A percentile compares a stretch with the other conserved stretches of the same genome.
These are phyloP conservation scores for Stagonosporopsis rhizophila DNA, from an alignment of 2,329 filamentous ascomycete species.

Conservation along the genomic window DNA sequence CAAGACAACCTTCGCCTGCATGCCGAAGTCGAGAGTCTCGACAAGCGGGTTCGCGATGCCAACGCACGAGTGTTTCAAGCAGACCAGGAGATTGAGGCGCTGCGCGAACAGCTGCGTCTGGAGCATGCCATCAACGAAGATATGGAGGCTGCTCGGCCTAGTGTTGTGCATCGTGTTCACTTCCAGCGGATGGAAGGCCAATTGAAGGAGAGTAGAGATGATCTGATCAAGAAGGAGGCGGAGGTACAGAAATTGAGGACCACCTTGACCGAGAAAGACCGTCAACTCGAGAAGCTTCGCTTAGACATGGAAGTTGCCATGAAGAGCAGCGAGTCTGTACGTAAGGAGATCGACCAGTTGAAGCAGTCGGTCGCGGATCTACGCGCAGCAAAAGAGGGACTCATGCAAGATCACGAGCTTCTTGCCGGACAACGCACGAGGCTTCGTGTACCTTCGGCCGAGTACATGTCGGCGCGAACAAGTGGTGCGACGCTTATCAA, in stretches of 20 bases:
- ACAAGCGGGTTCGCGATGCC: conserved; percentile 40
- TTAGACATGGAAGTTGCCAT: conserved; percentile 28
- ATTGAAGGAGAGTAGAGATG: conserved; percentile 34
- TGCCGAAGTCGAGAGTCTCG: conserved; percentile 35
- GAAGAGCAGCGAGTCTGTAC: conserved; percentile 26
- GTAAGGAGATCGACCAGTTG: conserved; percentile 38
- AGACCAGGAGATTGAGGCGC: conserved; percentile 32
- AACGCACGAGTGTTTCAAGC: conserved; percentile 37
- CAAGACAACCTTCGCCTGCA: conserved; percentile 45
- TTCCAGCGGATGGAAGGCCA: conserved; percentile 45
- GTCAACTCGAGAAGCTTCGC: conserved; percentile 27
- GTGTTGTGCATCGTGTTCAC: conserved; percentile 42
- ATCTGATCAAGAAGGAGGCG: conserved; percentile 28
- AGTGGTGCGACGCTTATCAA: conserved; percentile 45
- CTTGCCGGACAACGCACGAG: conserved; percentile 34
- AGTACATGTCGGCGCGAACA: conserved; percentile 38
- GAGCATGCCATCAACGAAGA: conserved; percentile 40
- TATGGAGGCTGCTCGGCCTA: conserved; percentile 41
- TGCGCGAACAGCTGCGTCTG: conserved; percentile 35
- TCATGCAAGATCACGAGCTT: conserved; percentile 44
- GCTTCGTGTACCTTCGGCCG: conserved; percentile 28
- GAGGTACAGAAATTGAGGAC: conserved; percentile 31
- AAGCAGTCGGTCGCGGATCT: conserved; percentile 34
- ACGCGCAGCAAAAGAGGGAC: conserved; percentile 38
- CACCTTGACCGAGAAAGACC: conserved; percentile 26